These are phyloP conservation scores for Diddensiella caesifluorescens DNA, from an alignment of 805 yeast genomes.

Conservation along the genomic window DNA sequence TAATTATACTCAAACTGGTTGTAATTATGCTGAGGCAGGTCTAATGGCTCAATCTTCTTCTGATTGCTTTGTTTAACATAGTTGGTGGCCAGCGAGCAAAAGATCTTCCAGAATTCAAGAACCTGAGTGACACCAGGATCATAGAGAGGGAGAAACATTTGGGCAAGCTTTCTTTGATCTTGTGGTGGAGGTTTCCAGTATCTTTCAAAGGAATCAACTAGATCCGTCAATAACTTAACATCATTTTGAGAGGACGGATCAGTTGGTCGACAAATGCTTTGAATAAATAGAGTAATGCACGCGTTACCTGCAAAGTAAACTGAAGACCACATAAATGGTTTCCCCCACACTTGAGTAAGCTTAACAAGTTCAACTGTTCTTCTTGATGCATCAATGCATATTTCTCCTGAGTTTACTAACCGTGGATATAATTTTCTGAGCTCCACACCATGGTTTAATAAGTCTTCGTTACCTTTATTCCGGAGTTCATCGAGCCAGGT, in stretches of 20 bases:
- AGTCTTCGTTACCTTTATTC: background rate
- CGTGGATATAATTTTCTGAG: constrained; percentile 11
- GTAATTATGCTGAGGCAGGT: background rate
- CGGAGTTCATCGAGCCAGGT: constrained; percentile 17
- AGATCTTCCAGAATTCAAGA: constrained; percentile 12
- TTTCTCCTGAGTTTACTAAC: constrained; percentile 18
- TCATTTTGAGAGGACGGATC: constrained; percentile 18
- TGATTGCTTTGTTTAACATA: constrained; percentile 10
- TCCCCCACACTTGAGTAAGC: constrained; percentile 11
- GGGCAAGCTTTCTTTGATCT: background rate
- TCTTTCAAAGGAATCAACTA: constrained; percentile 2
- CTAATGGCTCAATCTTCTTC: constrained; percentile 9
- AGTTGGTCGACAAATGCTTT: constrained; percentile 17
- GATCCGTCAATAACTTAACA: constrained; percentile 11
- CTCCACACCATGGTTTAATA: background rate
- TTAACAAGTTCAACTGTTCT: constrained; percentile 16
- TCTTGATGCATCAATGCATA: constrained; percentile 21
- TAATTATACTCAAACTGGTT: background rate
- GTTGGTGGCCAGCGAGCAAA: constrained; percentile 3
- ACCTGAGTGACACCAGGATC: constrained; percentile 1
- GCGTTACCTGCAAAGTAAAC: constrained; percentile 15
- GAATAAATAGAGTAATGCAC: constrained; percentile 20
- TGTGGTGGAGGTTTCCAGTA: background rate
- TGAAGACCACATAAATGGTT: constrained; percentile 10
- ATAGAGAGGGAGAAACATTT: background rate